Evolutionary conservation across 495 filamentous ascomycete species (phyloP).

Genomic region (Aspergillus taichungensis): DNA sequence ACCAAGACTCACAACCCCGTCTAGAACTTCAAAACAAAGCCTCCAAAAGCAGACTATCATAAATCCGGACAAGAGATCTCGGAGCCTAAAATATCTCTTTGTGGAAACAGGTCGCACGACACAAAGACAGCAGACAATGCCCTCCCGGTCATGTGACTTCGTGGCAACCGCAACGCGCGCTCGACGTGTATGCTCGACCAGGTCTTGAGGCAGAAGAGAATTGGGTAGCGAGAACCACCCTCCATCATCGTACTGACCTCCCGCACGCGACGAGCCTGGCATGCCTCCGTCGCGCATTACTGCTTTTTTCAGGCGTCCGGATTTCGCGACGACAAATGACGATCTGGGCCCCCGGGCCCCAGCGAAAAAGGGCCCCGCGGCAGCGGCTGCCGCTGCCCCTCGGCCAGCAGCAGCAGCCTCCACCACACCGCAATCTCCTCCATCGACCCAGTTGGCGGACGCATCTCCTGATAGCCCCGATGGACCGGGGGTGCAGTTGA

Average conservation of each 20-base stretch:
- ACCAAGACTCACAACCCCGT: no score
- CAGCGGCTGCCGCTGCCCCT: conserved; percentile 17
- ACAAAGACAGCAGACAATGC: not conserved
- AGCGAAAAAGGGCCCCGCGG: conserved; percentile 5
- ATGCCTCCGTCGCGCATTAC: conserved; percentile 24
- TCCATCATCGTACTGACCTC: not conserved
- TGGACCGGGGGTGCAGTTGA: conserved; percentile 12
- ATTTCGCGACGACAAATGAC: conserved; percentile 8
- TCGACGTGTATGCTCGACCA: conserved; percentile 2
- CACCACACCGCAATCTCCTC: conserved; percentile 25
- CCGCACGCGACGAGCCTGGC: not conserved
- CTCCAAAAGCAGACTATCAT: no score
- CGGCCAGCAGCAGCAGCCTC: no score
- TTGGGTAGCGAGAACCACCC: no score
- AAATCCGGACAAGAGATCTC: no score
- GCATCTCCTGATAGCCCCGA: conserved; percentile 12
- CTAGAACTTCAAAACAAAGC: no score
- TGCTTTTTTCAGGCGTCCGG: conserved; percentile 33
- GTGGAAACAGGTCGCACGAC: not conserved
- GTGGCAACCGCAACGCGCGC: conserved; percentile 5
- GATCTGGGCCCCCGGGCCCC: not conserved
- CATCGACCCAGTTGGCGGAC: conserved; percentile 17
- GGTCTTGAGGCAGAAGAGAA: no score
- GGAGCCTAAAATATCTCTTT: not conserved
- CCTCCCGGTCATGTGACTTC: conserved; percentile 10